These are phyloP conservation scores for Arthrobotrys entomopaga DNA, from an alignment of 2,329 filamentous ascomycete species.

Conservation along the genomic window DNA sequence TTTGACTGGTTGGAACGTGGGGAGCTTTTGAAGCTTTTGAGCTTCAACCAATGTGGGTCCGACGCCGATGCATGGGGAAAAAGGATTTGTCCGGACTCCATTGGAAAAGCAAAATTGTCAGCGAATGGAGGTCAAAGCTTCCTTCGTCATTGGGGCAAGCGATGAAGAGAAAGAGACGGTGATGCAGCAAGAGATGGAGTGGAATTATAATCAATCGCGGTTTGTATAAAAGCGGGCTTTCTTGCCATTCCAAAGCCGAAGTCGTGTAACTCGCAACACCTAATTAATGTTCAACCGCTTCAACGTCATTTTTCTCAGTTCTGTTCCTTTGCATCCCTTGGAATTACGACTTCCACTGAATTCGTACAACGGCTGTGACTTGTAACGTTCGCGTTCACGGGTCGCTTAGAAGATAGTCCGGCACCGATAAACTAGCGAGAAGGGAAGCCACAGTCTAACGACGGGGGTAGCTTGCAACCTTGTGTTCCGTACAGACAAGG, in stretches of 20 bases:
- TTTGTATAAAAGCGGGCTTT: conserved; percentile 33
- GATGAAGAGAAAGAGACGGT: conserved; percentile 6
- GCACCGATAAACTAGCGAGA: conserved; percentile 51
- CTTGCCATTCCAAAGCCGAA: no score
- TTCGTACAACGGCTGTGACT: conserved; percentile 4
- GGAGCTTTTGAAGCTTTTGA: conserved; percentile 31
- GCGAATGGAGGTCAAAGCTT: conserved; percentile 42
- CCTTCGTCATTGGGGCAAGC: neutral
- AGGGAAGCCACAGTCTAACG: conserved; percentile 43
- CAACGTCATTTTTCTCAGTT: conserved; percentile 14
- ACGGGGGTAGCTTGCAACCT: conserved; percentile 11
- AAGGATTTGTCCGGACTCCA: conserved; percentile 19
- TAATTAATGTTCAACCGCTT: neutral
- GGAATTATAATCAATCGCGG: conserved; percentile 12
- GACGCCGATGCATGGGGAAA: conserved; percentile 25
- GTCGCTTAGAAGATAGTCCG: conserved; percentile 31
- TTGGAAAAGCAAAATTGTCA: conserved; percentile 13
- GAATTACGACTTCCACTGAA: conserved; percentile 3
- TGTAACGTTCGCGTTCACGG: conserved; percentile 21
- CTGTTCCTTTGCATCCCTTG: neutral
- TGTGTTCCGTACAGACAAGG: conserved; percentile 37
- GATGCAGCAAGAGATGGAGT: neutral
- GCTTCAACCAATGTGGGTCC: conserved; percentile 36
- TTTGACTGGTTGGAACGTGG: conserved; percentile 35
- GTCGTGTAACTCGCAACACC: no score